Evolutionary conservation across 179 eudicot species (phyloP).

Genomic region (Carnegiea gigantea): DNA sequence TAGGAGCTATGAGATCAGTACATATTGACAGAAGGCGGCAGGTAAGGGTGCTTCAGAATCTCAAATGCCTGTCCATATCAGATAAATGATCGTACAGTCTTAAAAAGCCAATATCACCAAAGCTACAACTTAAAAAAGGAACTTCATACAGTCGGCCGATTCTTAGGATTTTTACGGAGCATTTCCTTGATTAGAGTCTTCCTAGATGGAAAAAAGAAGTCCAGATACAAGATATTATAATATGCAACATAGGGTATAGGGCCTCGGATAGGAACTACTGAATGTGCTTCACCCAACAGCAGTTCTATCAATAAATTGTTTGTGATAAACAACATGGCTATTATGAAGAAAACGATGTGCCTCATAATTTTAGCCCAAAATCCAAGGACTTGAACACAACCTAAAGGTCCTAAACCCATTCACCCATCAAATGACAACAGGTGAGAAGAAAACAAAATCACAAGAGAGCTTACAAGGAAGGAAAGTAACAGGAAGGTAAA

Average conservation of each 20-base stretch:
- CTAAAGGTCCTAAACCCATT: too few species aligned
- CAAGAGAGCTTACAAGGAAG: background rate
- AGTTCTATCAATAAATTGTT: too few species aligned
- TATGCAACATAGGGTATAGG: too few species aligned
- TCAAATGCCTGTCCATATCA: slow-evolving; percentile 70
- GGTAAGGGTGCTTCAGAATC: slow-evolving; percentile 82
- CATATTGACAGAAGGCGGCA: slow-evolving; percentile 40
- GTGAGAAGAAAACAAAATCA: background rate
- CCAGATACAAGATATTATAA: too few species aligned
- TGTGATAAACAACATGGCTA: too few species aligned
- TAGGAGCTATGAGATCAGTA: background rate
- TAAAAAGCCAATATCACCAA: background rate
- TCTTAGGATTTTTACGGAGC: slow-evolving; percentile 95
- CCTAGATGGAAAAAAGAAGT: slow-evolving; percentile 31
- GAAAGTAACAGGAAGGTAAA: background rate
- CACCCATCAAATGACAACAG: too few species aligned
- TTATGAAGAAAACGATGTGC: too few species aligned
- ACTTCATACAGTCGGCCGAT: slow-evolving; percentile 92
- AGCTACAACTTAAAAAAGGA: background rate
- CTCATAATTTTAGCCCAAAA: too few species aligned
- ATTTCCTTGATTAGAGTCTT: slow-evolving; percentile 83
- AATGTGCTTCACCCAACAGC: too few species aligned
- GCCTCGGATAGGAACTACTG: background rate
- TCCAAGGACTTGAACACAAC: too few species aligned
- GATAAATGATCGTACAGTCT: slow-evolving; percentile 3